These are phyloP conservation scores for Lotmaria passim DNA, from an alignment of 208 protist genomes.

Conservation along the genomic window DNA sequence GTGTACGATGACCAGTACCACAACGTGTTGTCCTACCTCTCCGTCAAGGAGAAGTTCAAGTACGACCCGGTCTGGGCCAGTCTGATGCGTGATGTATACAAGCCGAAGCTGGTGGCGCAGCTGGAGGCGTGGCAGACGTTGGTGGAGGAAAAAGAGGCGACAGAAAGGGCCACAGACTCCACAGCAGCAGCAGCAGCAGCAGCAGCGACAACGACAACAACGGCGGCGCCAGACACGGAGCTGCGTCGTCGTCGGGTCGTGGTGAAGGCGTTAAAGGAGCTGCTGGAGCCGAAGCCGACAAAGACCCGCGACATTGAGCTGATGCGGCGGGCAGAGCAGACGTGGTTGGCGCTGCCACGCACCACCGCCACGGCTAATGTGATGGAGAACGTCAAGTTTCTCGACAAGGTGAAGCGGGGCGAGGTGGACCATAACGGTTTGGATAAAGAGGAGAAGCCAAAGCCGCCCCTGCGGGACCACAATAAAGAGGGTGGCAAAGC, in stretches of 20 bases:
- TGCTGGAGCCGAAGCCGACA: conserved; percentile 12
- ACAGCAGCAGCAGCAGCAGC: background rate
- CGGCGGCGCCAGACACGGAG: background rate
- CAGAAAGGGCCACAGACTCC: background rate
- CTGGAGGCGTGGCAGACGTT: conserved; percentile 24
- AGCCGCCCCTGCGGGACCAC: background rate
- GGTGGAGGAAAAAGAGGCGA: background rate
- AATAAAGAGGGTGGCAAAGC: too few relatives aligned
- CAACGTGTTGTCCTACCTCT: conserved; percentile 46
- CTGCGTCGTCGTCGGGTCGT: conserved; percentile 20
- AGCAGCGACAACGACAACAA: background rate
- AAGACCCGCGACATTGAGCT: conserved; percentile 1
- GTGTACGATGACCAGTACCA: conserved; percentile 61
- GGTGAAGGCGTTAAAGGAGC: conserved; percentile 14
- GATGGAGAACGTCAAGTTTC: conserved; percentile 61
- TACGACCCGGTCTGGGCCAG: conserved; percentile 71
- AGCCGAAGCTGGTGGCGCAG: conserved; percentile 2
- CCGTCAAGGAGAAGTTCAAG: conserved; percentile 50
- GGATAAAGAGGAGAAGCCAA: conserved; percentile 9
- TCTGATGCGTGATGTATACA: conserved; percentile 70
- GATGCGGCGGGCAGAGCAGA: conserved; percentile 21
- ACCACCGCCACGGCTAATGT: conserved; percentile 51
- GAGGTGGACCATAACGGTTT: conserved; percentile 34
- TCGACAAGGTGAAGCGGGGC: conserved; percentile 46
- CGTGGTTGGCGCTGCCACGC: conserved; percentile 48